Base-by-base conservation (phyloP, 108 stramenopile genomes). In the Nannochloropsis gaditana region DNA sequence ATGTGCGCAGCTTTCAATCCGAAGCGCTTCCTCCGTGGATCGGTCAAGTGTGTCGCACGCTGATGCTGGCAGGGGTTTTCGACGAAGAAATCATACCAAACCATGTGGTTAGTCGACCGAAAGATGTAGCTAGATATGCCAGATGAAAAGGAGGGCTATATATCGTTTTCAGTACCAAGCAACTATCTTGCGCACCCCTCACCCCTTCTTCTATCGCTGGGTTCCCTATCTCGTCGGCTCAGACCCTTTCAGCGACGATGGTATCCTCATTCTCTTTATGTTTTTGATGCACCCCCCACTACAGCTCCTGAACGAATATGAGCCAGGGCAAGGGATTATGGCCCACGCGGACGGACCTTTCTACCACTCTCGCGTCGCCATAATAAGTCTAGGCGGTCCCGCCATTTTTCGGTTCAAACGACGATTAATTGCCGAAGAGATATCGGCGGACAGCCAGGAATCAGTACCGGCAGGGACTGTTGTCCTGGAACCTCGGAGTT, bases 311-410 rank as follows among this genome's bases (percentile, higher is more conserved):
- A 80, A 81, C 87, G 88, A 87, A 17, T 88, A 86, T 79, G 82
- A 88, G 31, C 85, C 85, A 0, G 89, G 87, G 82, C 83, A 88
- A 42, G 87, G 85, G 10, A 88, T 90, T 42, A 45, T 90, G 86
- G 44, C 88, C 9, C 90, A 90, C 83, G 87, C 90, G n/a, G 90
- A 90, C 80, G 90, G 90, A 1, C 90, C 90, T 5, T 86, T 86
- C 45, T 90, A 89, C 84, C 45, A 15, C 21, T 83, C 85, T 9
- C 83, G 84, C 79, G 84, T 83, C n/a, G 86, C 84, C 9, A 90
- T 86, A 9, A 45, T 90, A 10, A 87, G 86, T 80, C 41, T 88
- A 21, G 86, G 86, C 41, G 84, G 85, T 80, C 84, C 84, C 44
- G 85, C 88, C 9, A 47, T 90, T 41, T 45, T 90, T 45, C 44